Base-by-base conservation (phyloP, 768 basidiomycete genomes). In the Amanita fuliginea region DNA sequence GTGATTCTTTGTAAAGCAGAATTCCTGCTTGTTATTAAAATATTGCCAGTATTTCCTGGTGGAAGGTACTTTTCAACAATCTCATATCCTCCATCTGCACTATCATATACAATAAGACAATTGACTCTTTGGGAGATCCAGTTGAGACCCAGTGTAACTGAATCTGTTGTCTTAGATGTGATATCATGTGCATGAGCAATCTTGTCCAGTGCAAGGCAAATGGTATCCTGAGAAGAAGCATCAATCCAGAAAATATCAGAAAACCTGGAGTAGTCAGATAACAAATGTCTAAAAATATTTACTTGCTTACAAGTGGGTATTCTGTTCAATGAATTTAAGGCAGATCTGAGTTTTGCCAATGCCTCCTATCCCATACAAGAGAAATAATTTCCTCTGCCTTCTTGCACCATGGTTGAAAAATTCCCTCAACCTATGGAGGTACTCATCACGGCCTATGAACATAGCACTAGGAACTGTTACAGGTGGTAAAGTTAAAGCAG, bases 171-270 rank as follows among this genome's bases (percentile, higher is more conserved):
- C 21, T 5, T 16, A 19, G 14, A 21, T 35, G 30, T 16, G 43
- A 46, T 6, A 18, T 44, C 22, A 22, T 45, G 24, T 55, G 50
- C 32, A 21, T 45, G 37, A 37, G 39, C 13, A 58, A 47, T 40
- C 51, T 52, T n/a, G 24, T 14, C 26, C 30, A 19, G 45, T 48
- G 1, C 28, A 30, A 30, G 26, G 9, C 18, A 14, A 30, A 53
- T n/a, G n/a, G n/a, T n/a, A n/a, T n/a, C n/a, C n/a, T n/a, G n/a
- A n/a, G n/a, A n/a, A n/a, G n/a, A n/a, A 13, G 58, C 56, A 53
- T 60, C 58, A 54, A 59, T 51, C 55, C 57, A 60, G 30, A 59
- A 58, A 14, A 57, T 51, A 21, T 52, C n/a, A 49, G 42, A 53
- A 45, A 58, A 58, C 28, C 58, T 48, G n/a, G 19, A 34, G 37